Evolutionary conservation across 495 filamentous ascomycete species (phyloP).

Genomic region (Pyrenopolyporus hunteri): DNA sequence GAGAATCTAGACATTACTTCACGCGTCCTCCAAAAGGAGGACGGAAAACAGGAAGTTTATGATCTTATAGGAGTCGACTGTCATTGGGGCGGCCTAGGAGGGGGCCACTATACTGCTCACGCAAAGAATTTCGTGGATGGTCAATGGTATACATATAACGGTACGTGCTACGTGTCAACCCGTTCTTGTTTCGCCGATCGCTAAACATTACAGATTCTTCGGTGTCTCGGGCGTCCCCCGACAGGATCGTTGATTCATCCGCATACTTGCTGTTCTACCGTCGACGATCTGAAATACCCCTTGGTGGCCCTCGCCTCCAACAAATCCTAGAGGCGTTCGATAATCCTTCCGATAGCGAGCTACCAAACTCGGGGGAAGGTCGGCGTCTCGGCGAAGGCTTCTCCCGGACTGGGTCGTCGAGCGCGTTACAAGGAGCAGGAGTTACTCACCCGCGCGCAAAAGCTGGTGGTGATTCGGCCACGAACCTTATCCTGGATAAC

Average conservation of each 20-base stretch:
- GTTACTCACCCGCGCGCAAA: slow-evolving; percentile 70
- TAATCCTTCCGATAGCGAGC: slow-evolving; percentile 50
- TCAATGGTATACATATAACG: slow-evolving; percentile 94
- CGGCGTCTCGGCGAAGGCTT: slow-evolving; percentile 80
- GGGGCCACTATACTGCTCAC: slow-evolving; percentile 94
- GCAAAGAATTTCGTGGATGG: slow-evolving; percentile 88
- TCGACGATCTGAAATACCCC: slow-evolving; percentile 72
- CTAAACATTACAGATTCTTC: slow-evolving; percentile 66
- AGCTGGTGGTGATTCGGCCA: slow-evolving; percentile 57
- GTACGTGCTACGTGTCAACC: slow-evolving; percentile 57
- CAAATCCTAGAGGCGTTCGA: slow-evolving; percentile 66
- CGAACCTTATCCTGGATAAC: not conserved
- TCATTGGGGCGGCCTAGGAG: slow-evolving; percentile 88
- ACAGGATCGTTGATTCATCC: slow-evolving; percentile 60
- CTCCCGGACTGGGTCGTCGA: slow-evolving; percentile 85
- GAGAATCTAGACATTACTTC: slow-evolving; percentile 82
- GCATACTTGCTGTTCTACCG: slow-evolving; percentile 98
- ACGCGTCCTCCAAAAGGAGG: slow-evolving; percentile 76
- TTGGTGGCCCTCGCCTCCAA: slow-evolving; percentile 78
- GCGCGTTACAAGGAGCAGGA: slow-evolving; percentile 77
- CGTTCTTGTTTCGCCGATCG: not conserved
- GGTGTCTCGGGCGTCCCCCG: slow-evolving; percentile 53
- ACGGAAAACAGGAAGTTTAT: slow-evolving; percentile 81
- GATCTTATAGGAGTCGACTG: slow-evolving; percentile 95
- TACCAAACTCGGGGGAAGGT: slow-evolving; percentile 76